Percentiles rank a stretch among this genome's conserved stretches.
Conservation (phyloP, 2,329 filamentous ascomycete species). For the Blastomyces silverae region DNA sequence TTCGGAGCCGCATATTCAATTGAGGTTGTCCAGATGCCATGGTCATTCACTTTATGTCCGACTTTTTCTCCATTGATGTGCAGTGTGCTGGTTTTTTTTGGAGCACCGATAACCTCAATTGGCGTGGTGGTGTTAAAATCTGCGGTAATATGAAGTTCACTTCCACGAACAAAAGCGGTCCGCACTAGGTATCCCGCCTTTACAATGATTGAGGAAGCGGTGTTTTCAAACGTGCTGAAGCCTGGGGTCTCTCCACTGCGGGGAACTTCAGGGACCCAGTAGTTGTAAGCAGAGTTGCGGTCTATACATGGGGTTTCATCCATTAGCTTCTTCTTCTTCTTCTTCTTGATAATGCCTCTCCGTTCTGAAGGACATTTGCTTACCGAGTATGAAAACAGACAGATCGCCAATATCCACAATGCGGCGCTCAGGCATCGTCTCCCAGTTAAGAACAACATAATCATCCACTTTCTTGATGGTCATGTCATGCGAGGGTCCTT, state of each 20-base stretch:
- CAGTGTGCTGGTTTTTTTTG: slow-evolving; percentile 50
- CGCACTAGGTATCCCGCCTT: slow-evolving; percentile 42
- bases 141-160: slow-evolving; percentile 57
- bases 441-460: slow-evolving; percentile 45
- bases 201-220: slow-evolving; percentile 36
- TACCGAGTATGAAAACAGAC: slow-evolving; percentile 51
- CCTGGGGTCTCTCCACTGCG: slow-evolving; percentile 26
- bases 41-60: slow-evolving; percentile 36
- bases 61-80: slow-evolving; percentile 54
- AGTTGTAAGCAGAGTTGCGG: slow-evolving; percentile 43
- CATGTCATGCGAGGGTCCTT: slow-evolving; percentile 31
- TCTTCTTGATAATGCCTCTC: not conserved
- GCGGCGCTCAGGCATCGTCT: slow-evolving; percentile 45
- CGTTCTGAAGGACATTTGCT: slow-evolving; percentile 20
- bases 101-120: slow-evolving; percentile 61
- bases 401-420: slow-evolving; percentile 40
- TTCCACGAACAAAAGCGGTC: slow-evolving; percentile 48
- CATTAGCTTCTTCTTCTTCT: not conserved
- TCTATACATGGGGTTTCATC: slow-evolving; percentile 38
- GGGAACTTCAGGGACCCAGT: slow-evolving; percentile 38
- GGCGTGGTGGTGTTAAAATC: slow-evolving; percentile 65
- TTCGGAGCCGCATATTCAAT: slow-evolving; percentile 47
- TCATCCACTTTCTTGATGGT: slow-evolving; percentile 28
- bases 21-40: slow-evolving; percentile 47
- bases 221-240: slow-evolving; percentile 29